Evolutionary conservation across 2,329 filamentous ascomycete species (phyloP).

Genomic region (Annulohypoxylon truncatum): DNA sequence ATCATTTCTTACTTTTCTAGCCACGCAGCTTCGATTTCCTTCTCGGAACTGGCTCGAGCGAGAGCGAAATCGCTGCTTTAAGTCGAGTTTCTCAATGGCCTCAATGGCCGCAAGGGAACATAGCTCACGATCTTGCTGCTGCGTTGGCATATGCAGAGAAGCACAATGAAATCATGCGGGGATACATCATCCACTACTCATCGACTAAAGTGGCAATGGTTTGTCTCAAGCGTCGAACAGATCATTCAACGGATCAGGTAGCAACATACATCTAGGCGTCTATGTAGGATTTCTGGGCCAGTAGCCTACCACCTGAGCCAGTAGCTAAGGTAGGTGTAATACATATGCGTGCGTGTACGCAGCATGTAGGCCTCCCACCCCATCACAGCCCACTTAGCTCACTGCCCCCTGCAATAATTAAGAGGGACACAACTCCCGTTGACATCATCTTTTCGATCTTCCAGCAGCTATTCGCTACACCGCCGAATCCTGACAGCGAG

Average conservation of each 20-base stretch:
- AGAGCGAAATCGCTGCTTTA: slow-evolving; percentile 10
- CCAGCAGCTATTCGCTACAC: slow-evolving; percentile 40
- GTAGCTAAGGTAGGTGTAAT: neutral
- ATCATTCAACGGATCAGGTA: slow-evolving; percentile 15
- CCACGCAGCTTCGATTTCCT: slow-evolving; percentile 4
- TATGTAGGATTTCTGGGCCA: neutral
- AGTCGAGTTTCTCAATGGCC: slow-evolving; percentile 1
- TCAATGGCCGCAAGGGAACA: neutral
- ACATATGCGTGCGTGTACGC: slow-evolving; percentile 10
- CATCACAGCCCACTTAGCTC: slow-evolving; percentile 7
- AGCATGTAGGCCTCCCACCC: slow-evolving; percentile 36
- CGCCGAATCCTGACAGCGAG: slow-evolving; percentile 20
- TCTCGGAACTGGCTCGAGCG: slow-evolving; percentile 17
- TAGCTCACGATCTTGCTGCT: neutral
- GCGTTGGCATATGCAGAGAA: slow-evolving; percentile 25
- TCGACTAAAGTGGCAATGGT: slow-evolving; percentile 31
- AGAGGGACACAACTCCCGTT: slow-evolving; percentile 26
- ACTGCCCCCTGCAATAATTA: slow-evolving; percentile 29
- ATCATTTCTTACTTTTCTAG: too few relatives aligned
- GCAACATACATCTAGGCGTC: neutral
- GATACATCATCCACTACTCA: slow-evolving; percentile 30
- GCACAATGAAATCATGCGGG: slow-evolving; percentile 41
- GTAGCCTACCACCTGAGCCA: slow-evolving; percentile 1
- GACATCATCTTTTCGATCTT: slow-evolving; percentile 38
- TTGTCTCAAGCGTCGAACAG: slow-evolving; percentile 22